Conservation (phyloP, 129 eudicot genomes). For the Lonicera japonica region DNA sequence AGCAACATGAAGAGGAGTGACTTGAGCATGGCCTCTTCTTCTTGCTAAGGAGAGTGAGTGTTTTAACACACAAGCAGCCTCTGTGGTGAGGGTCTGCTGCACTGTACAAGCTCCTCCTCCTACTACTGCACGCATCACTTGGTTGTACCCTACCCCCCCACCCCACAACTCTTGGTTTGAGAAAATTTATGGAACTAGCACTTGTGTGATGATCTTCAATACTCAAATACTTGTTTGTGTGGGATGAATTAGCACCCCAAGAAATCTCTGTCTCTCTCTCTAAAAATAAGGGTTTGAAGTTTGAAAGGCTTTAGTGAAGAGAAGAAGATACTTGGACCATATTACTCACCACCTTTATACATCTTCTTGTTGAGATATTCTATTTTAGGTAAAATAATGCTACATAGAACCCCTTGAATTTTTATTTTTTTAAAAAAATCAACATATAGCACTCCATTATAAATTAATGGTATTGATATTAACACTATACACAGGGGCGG, state of each 20-base stretch:
- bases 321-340: constrained; percentile 16
- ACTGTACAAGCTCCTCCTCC: constrained; percentile 75
- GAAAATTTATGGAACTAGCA: too few relatives aligned
- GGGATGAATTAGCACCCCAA: too few relatives aligned
- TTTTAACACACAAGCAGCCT: constrained; percentile 95
- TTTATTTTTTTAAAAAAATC: too few relatives aligned
- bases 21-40: constrained; percentile 95
- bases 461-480: too few relatives aligned
- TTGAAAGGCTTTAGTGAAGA: constrained; percentile 29
- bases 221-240: too few relatives aligned
- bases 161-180: too few relatives aligned
- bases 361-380: constrained; percentile 38
- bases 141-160: constrained; percentile 54
- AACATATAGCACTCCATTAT: too few relatives aligned
- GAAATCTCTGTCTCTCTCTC: too few relatives aligned
- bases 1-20: constrained; percentile 97
- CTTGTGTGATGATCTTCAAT: neutral
- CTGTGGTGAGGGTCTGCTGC: constrained; percentile 94
- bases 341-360: constrained; percentile 37
- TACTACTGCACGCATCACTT: constrained; percentile 98
- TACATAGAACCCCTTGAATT: too few relatives aligned
- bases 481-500: too few relatives aligned
- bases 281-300: neutral
- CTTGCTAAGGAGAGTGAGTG: constrained; percentile 82
- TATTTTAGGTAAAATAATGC: too few relatives aligned